Evolutionary conservation across 441 rosid genomes (phyloP).

Genomic region (Erodium moschatum): DNA sequence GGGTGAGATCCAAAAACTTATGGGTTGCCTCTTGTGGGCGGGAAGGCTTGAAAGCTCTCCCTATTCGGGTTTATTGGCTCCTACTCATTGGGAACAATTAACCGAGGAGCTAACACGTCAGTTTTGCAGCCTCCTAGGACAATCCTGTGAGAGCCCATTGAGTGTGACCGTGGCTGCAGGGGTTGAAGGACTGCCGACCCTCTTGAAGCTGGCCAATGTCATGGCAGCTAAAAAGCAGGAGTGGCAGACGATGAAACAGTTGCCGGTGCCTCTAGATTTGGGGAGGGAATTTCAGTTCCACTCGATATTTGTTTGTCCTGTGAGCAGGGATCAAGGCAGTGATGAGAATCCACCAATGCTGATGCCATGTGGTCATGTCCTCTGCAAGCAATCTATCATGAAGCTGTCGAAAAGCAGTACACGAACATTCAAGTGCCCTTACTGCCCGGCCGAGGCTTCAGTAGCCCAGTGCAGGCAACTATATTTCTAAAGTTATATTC

Average conservation of each 20-base stretch:
- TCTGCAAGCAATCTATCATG: slow-evolving; percentile 44
- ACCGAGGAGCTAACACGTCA: slow-evolving; percentile 36
- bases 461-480: slow-evolving; percentile 35
- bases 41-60: slow-evolving; percentile 35
- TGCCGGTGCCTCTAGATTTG: slow-evolving; percentile 48
- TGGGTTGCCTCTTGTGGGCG: slow-evolving; percentile 37
- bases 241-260: slow-evolving; percentile 43
- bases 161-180: slow-evolving; percentile 44
- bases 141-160: slow-evolving; percentile 39
- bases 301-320: slow-evolving; percentile 53
- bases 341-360: slow-evolving; percentile 55
- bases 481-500: slow-evolving; percentile 23
- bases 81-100: slow-evolving; percentile 34
- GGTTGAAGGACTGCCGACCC: slow-evolving; percentile 38
- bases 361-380: slow-evolving; percentile 53
- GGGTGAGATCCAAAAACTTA: slow-evolving; percentile 35
- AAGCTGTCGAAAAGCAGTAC: slow-evolving; percentile 45
- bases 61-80: slow-evolving; percentile 34
- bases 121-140: slow-evolving; percentile 40
- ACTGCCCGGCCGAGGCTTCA: slow-evolving; percentile 37
- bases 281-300: slow-evolving; percentile 47
- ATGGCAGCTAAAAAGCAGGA: slow-evolving; percentile 45
- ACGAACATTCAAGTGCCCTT: slow-evolving; percentile 47
- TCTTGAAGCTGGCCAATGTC: slow-evolving; percentile 40
- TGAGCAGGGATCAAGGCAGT: slow-evolving; percentile 49